These are phyloP conservation scores for Lathyrus sativus DNA, from an alignment of 306 rosid species.

Conservation along the genomic window DNA sequence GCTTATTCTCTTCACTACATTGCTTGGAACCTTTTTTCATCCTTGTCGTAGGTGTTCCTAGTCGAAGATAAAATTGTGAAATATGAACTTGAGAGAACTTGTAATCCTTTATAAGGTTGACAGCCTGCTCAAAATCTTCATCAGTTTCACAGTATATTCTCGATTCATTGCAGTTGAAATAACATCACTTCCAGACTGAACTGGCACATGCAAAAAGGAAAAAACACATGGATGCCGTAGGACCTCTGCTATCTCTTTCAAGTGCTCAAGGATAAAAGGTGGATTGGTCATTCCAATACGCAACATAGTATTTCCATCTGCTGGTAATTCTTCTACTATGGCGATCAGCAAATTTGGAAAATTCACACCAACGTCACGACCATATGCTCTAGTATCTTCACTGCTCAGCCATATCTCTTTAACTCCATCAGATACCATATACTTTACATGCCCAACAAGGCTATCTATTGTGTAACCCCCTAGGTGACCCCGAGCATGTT, in stretches of 20 bases:
- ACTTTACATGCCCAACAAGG: too few relatives aligned
- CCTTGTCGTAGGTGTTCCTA: slow-evolving; percentile 98
- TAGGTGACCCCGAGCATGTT: too few relatives aligned
- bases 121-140: slow-evolving; percentile 82
- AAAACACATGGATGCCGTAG: slow-evolving; percentile 92
- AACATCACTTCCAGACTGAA: slow-evolving; percentile 91
- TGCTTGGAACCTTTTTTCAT: slow-evolving; percentile 96
- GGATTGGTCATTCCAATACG: slow-evolving; percentile 99
- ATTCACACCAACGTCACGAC: slow-evolving; percentile 95
- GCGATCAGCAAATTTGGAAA: slow-evolving; percentile 86
- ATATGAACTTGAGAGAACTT: slow-evolving; percentile 90
- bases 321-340: slow-evolving; percentile 76
- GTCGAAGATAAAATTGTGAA: slow-evolving; percentile 92
- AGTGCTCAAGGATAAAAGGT: slow-evolving; percentile 96
- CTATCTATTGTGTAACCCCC: too few relatives aligned
- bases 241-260: slow-evolving; percentile 84
- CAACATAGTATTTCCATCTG: slow-evolving; percentile 90
- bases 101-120: slow-evolving; percentile 73
- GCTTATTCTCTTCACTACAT: slow-evolving; percentile 85
- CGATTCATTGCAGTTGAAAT: slow-evolving; percentile 91
- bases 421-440: too few relatives aligned
- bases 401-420: too few relatives aligned
- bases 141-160: slow-evolving; percentile 86
- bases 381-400: too few relatives aligned
- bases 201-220: slow-evolving; percentile 94